A percentile compares a stretch with the other conserved stretches of the same genome.
Evolutionary conservation across 2,329 filamentous ascomycete species (phyloP).

Genomic region (Botryotinia globosa): DNA sequence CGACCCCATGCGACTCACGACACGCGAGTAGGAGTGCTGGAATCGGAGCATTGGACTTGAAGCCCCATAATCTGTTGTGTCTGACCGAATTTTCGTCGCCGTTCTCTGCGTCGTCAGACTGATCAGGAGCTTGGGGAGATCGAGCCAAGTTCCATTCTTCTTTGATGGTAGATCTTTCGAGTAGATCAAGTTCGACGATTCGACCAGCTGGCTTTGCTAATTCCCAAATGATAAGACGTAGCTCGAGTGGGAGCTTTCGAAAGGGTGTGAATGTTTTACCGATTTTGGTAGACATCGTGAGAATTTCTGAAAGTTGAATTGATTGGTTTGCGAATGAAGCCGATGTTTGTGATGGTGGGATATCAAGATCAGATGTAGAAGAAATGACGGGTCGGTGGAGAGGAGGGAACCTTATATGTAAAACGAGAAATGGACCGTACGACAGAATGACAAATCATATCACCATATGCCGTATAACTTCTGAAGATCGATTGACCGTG

Average conservation of each 20-base stretch:
- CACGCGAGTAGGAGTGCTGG: slow-evolving; percentile 14
- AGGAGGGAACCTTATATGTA: background rate
- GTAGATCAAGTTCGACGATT: slow-evolving; percentile 4
- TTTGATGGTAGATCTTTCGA: background rate
- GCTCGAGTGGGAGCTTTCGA: background rate
- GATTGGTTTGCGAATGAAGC: background rate
- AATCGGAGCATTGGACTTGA: background rate
- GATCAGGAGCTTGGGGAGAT: background rate
- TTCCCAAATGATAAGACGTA: background rate
- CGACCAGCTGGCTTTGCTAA: background rate
- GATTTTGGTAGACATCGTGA: background rate
- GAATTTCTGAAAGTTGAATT: background rate
- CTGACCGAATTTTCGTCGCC: background rate
- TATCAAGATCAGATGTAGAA: background rate
- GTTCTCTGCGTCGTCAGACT: background rate
- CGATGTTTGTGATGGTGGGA: background rate
- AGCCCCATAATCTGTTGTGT: background rate
- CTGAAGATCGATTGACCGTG: background rate
- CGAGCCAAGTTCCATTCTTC: background rate
- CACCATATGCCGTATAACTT: background rate
- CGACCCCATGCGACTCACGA: slow-evolving; percentile 6
- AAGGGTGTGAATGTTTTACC: background rate
- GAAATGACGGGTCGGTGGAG: background rate
- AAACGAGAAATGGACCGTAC: background rate
- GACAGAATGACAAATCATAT: background rate